Conservation (phyloP, 1,284 basidiomycete species). For the Ganoderma leucocontextum region DNA sequence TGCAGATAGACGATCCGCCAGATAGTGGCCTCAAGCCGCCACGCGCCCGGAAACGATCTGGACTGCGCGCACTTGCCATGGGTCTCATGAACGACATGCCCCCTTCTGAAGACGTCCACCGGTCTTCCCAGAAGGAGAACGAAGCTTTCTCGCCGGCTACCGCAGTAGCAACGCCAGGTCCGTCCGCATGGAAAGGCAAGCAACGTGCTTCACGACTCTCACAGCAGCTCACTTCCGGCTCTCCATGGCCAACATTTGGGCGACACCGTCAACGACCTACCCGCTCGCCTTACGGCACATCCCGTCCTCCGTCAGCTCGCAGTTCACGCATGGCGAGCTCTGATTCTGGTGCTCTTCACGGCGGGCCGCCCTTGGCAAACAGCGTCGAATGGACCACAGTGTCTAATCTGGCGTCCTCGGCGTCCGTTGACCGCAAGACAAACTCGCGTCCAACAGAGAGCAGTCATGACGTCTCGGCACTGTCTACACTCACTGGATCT, state of each 20-base stretch:
- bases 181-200: slow-evolving; percentile 26
- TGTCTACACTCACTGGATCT: slow-evolving; percentile 21
- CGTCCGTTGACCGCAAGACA: slow-evolving; percentile 27
- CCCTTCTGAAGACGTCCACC: neutral
- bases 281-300: slow-evolving; percentile 19
- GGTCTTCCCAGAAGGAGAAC: slow-evolving; percentile 27
- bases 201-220: slow-evolving; percentile 38
- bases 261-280: slow-evolving; percentile 35
- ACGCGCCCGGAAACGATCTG: slow-evolving; percentile 33
- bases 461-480: slow-evolving; percentile 16
- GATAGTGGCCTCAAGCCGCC: slow-evolving; percentile 35
- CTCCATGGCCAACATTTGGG: slow-evolving; percentile 56
- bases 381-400: slow-evolving; percentile 12
- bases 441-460: slow-evolving; percentile 18
- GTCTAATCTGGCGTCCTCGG: slow-evolving; percentile 26
- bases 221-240: slow-evolving; percentile 38
- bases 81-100: neutral
- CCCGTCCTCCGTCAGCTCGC: slow-evolving; percentile 28
- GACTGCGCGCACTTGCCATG: slow-evolving; percentile 17
- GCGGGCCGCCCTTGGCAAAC: slow-evolving; percentile 30
- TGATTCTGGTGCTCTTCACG: slow-evolving; percentile 32
- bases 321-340: slow-evolving; percentile 33
- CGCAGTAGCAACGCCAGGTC: neutral
- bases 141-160: slow-evolving; percentile 1
- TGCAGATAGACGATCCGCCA: slow-evolving; percentile 21